Conservation (phyloP, 371 early-diverging fungal species). For the Mortierella sp. region DNA sequence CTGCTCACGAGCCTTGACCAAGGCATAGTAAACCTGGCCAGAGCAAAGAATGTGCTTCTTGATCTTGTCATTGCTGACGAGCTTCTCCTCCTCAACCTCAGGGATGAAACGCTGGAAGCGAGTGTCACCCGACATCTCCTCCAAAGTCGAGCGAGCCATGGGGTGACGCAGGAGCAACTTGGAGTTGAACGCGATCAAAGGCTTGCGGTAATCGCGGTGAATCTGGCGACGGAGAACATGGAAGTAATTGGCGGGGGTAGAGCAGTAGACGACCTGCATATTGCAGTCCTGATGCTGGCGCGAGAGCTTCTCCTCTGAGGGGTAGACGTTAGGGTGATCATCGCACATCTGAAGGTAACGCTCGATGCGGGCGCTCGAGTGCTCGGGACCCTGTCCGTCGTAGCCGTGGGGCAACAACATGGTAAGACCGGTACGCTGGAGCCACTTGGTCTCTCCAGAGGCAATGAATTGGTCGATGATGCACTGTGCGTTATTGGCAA, state of each 20-base stretch:
- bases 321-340: constrained; percentile 91
- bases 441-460: constrained; percentile 97
- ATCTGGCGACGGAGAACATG: constrained; percentile 96
- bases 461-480: constrained; percentile 98
- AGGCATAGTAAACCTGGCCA: constrained; percentile 96
- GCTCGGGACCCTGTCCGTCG: constrained; percentile 98
- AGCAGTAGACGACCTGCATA: constrained; percentile 96
- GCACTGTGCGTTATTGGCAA: constrained; percentile 96
- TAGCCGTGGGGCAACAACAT: constrained; percentile 97
- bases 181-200: constrained; percentile 90
- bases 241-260: constrained; percentile 97
- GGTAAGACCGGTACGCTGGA: constrained; percentile 92
- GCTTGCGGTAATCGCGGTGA: constrained; percentile 97
- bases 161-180: constrained; percentile 96
- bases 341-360: constrained; percentile 95
- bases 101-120: constrained; percentile 92
- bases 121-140: constrained; percentile 86
- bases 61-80: constrained; percentile 82
- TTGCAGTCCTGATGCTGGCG: constrained; percentile 97
- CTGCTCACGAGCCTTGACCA: constrained; percentile 86
- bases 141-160: constrained; percentile 83
- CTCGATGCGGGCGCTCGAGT: constrained; percentile 94
- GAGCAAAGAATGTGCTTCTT: constrained; percentile 92
- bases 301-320: constrained; percentile 79
- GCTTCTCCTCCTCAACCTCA: constrained; percentile 79